Percentiles rank a stretch among this genome's conserved stretches.
Evolutionary conservation across 305 asterid genomes (phyloP).

Genomic region (Solanum aculeatissimum): DNA sequence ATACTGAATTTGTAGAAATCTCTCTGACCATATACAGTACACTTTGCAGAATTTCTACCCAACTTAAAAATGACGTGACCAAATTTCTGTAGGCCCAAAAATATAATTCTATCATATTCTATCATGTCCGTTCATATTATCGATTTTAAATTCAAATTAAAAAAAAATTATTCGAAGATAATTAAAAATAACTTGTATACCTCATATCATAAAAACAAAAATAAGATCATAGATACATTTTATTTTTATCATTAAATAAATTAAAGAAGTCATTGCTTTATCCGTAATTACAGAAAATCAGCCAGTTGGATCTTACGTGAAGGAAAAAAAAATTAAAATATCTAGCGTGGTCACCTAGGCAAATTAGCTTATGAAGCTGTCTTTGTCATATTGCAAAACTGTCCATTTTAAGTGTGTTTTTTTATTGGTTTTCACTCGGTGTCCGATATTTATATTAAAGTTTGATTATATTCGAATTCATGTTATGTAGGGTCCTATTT

Average conservation of each 20-base stretch:
- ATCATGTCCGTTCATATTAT: not conserved
- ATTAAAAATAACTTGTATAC: not conserved
- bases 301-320: not conserved
- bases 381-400: not conserved
- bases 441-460: too few relatives aligned
- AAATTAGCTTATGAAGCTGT: not conserved
- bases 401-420: not conserved
- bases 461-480: too few relatives aligned
- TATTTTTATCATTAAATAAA: too few relatives aligned
- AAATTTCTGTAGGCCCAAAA: not conserved
- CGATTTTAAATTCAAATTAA: fast-evolving
- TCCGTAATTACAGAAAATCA: not conserved
- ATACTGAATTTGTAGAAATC: not conserved
- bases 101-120: not conserved
- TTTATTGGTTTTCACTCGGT: too few relatives aligned
- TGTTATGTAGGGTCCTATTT: too few relatives aligned
- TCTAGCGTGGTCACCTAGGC: not conserved
- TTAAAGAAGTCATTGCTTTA: too few relatives aligned
- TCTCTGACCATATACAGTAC: not conserved
- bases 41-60: not conserved
- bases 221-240: not conserved
- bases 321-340: not conserved
- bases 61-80: not conserved
- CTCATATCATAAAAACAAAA: not conserved
- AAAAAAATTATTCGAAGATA: not conserved